phyloP scores from a whole-genome alignment of 345 rosid species.

The Crucihimalaya himalaica region DNA sequence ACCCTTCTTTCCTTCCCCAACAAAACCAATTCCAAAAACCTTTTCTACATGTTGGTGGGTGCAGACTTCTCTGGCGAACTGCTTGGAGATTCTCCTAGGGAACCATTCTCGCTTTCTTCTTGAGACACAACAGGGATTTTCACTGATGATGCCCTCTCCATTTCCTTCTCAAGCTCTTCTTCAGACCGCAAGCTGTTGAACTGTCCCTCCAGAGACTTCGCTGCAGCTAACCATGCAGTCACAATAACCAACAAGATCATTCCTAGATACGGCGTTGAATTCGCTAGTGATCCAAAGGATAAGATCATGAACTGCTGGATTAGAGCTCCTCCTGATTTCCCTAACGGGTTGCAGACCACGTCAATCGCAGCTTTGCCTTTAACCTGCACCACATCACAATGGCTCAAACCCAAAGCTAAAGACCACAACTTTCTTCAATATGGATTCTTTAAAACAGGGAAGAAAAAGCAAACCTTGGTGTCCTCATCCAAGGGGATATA shows the following conservation, averaged over 20 bases:
- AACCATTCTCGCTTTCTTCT: conserved; percentile 54
- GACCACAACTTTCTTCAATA: background rate
- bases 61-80: conserved; percentile 30
- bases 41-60: conserved; percentile 31
- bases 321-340: conserved; percentile 95
- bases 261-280: conserved; percentile 93
- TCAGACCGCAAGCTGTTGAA: conserved; percentile 71
- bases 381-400: conserved; percentile 51
- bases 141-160: conserved; percentile 74
- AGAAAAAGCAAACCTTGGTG: conserved; percentile 66
- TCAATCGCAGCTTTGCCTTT: conserved; percentile 99
- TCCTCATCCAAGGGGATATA: conserved; percentile 97
- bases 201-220: conserved; percentile 80
- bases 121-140: conserved; percentile 69
- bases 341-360: conserved; percentile 93
- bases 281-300: conserved; percentile 88
- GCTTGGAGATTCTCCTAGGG: conserved; percentile 31
- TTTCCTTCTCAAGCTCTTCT: conserved; percentile 94
- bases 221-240: conserved; percentile 81
- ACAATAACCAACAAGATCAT: conserved; percentile 76
- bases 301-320: conserved; percentile 98
- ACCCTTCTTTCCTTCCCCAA: background rate
- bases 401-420: background rate
- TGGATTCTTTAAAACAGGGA: background rate
- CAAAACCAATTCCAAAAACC: background rate